These are phyloP conservation scores for Neotropicomus parvogracilis DNA, from an alignment of 1,284 basidiomycete species.

Conservation along the genomic window DNA sequence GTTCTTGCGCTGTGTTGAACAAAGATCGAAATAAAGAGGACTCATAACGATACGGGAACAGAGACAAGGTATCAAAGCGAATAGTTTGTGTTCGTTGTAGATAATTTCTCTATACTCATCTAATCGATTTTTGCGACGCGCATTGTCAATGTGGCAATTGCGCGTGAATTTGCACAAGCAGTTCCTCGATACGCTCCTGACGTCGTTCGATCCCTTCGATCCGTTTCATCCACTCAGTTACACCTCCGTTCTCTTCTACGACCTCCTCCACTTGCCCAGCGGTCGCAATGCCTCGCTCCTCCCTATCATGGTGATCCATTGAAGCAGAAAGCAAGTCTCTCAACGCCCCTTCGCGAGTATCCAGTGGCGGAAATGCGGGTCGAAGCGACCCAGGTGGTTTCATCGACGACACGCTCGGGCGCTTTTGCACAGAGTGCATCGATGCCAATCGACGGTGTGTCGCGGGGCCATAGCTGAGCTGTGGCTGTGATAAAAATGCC, in stretches of 20 bases:
- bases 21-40: too few relatives aligned
- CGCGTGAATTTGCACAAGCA: conserved; percentile 39
- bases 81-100: neutral
- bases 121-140: too few relatives aligned
- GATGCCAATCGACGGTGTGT: conserved; percentile 56
- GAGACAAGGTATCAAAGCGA: neutral
- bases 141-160: conserved; percentile 16
- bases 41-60: neutral
- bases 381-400: conserved; percentile 13
- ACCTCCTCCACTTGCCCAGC: conserved; percentile 43
- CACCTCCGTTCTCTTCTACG: conserved; percentile 25
- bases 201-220: conserved; percentile 58
- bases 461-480: conserved; percentile 54
- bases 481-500: conserved; percentile 12
- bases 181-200: conserved; percentile 61
- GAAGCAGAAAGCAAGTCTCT: conserved; percentile 31
- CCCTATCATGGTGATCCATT: conserved; percentile 27
- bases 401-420: conserved; percentile 13
- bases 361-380: conserved; percentile 23
- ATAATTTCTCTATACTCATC: neutral
- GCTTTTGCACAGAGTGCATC: conserved; percentile 31
- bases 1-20: neutral
- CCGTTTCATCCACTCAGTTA: conserved; percentile 38
- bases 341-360: conserved; percentile 25
- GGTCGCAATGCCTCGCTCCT: conserved; percentile 30